phyloP scores from a whole-genome alignment of 345 rosid genomes.

The Populus ilicifolia region DNA sequence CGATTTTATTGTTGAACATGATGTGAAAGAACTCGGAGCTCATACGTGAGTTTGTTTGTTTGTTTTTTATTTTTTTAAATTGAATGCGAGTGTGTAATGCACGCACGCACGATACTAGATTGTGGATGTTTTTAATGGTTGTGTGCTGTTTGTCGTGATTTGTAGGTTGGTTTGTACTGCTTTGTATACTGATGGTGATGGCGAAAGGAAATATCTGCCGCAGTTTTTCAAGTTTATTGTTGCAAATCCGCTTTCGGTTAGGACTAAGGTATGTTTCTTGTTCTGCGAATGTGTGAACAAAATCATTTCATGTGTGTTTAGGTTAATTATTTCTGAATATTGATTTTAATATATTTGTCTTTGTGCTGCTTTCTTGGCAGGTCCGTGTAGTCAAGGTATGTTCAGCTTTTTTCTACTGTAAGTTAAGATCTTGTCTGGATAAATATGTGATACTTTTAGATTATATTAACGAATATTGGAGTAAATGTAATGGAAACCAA shows the following conservation, averaged over 20 bases:
- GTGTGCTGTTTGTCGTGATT: neutral
- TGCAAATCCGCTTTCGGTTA: slow-evolving; percentile 85
- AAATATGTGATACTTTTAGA: neutral
- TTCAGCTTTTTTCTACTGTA: slow-evolving; percentile 15
- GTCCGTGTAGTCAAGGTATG: slow-evolving; percentile 91
- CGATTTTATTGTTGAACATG: slow-evolving; percentile 94
- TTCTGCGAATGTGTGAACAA: neutral
- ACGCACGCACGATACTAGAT: too few species aligned
- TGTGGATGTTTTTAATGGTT: neutral
- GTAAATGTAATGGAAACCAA: neutral
- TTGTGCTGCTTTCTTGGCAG: slow-evolving; percentile 39
- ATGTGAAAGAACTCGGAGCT: slow-evolving; percentile 98
- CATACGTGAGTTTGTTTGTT: slow-evolving; percentile 55
- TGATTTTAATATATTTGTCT: neutral
- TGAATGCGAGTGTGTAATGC: neutral
- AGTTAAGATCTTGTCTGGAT: neutral
- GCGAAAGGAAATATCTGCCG: slow-evolving; percentile 91
- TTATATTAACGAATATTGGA: neutral
- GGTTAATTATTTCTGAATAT: neutral
- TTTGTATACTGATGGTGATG: slow-evolving; percentile 72
- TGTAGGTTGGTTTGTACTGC: slow-evolving; percentile 94
- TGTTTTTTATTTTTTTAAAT: too few species aligned
- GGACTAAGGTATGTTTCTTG: slow-evolving; percentile 62
- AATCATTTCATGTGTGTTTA: too few species aligned
- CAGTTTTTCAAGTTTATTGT: slow-evolving; percentile 93